Conservation (phyloP, 495 filamentous ascomycete species). For the Tuber aestivum region DNA sequence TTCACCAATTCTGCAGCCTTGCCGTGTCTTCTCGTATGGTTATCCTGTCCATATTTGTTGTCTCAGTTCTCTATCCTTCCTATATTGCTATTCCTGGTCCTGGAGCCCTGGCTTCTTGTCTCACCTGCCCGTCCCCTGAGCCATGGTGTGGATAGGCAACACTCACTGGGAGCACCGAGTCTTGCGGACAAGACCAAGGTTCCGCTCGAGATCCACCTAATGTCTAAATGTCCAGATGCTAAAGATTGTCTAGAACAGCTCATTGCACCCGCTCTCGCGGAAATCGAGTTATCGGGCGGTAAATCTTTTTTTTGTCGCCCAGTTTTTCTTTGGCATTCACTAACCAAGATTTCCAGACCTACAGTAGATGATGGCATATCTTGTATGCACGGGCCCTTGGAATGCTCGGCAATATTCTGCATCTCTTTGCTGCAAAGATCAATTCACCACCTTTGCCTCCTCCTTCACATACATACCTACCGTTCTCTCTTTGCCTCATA, state of each 20-base stretch:
- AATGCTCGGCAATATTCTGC: constrained; percentile 93
- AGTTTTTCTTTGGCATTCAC: background rate
- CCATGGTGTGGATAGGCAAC: background rate
- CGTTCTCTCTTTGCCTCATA: constrained; percentile 83
- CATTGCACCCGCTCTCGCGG: constrained; percentile 79
- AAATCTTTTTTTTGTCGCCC: constrained; percentile 36
- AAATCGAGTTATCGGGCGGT: constrained; percentile 71
- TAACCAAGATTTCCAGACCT: constrained; percentile 1
- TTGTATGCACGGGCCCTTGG: constrained; percentile 81
- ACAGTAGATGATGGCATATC: constrained; percentile 55
- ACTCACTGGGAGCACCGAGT: background rate
- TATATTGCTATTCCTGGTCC: background rate
- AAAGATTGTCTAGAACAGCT: constrained; percentile 72
- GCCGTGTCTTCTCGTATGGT: background rate
- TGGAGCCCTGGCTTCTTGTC: background rate
- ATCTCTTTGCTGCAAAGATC: constrained; percentile 77
- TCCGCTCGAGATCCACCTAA: constrained; percentile 83
- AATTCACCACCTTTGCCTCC: constrained; percentile 51
- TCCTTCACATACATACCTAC: constrained; percentile 76
- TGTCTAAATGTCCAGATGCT: constrained; percentile 92
- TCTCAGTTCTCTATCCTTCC: background rate
- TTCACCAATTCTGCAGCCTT: background rate
- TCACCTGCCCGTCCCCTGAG: background rate
- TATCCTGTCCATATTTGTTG: background rate
- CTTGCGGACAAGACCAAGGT: constrained; percentile 47